A percentile compares a stretch with the other conserved stretches of the same genome.
Evolutionary conservation across 495 filamentous ascomycete genomes (phyloP).

Genomic region (Podospora didyma): DNA sequence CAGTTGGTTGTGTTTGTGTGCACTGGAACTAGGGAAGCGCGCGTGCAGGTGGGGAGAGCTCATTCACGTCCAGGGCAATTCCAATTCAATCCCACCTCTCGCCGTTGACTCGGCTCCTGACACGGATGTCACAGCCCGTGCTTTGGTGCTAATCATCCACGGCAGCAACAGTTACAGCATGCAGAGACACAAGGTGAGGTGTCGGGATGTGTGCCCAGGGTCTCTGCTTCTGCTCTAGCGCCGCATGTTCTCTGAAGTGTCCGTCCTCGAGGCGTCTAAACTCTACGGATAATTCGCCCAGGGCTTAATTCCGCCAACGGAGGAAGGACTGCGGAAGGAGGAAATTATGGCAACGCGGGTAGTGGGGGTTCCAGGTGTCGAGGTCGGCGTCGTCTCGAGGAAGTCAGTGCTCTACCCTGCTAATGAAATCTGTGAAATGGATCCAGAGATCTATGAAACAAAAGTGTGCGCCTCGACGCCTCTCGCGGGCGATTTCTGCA

Average conservation of each 20-base stretch:
- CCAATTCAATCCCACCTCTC: too few relatives aligned
- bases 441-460: too few relatives aligned
- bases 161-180: neutral
- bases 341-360: slow-evolving; percentile 4
- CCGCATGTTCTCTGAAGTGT: neutral
- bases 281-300: slow-evolving; percentile 8
- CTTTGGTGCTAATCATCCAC: too few relatives aligned
- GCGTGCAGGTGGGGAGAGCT: slow-evolving; percentile 1
- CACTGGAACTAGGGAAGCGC: neutral
- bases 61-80: neutral
- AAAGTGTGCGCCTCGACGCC: too few relatives aligned
- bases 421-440: too few relatives aligned
- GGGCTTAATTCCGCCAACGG: slow-evolving; percentile 1
- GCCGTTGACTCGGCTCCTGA: neutral
- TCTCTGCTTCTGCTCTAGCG: neutral
- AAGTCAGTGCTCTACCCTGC: too few relatives aligned
- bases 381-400: neutral
- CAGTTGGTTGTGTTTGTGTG: too few relatives aligned
- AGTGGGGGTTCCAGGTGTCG: neutral
- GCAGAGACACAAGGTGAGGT: neutral
- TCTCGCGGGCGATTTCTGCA: too few relatives aligned
- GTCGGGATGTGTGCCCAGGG: neutral
- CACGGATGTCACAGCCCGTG: neutral
- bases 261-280: too few relatives aligned
- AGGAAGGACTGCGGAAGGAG: slow-evolving; percentile 4